phyloP scores from a whole-genome alignment of 31 red algal species.

The Odonthalia washingtoniensis region DNA sequence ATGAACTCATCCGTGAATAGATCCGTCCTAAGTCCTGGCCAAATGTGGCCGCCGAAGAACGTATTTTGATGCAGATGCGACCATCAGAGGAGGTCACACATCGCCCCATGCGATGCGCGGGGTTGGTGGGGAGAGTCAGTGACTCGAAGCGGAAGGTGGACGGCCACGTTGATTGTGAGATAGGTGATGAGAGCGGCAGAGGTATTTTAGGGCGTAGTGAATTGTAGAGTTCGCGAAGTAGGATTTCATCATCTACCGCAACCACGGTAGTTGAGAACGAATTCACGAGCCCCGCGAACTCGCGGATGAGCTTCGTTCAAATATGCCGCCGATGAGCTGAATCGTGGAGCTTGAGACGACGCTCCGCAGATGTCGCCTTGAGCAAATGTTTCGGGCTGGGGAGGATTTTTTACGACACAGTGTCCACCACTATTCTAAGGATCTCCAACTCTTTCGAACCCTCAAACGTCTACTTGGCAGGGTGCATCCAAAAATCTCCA shows the following conservation, averaged over 20 bases:
- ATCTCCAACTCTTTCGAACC: conserved; percentile 17
- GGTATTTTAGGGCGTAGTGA: no score
- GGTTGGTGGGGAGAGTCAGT: no score
- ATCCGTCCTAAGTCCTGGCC: not conserved
- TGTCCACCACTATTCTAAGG: conserved; percentile 38
- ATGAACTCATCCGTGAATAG: conserved; percentile 40
- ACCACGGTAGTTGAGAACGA: conserved; percentile 11
- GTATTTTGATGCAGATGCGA: not conserved
- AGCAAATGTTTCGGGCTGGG: not conserved
- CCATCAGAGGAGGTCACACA: conserved; percentile 6
- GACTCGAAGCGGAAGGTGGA: no score
- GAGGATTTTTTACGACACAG: not conserved
- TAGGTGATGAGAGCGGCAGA: no score
- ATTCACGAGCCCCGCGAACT: conserved; percentile 36
- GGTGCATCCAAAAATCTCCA: conserved; percentile 29
- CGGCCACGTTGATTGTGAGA: no score
- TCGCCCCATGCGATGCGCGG: not conserved
- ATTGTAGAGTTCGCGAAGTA: conserved; percentile 34
- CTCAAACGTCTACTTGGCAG: conserved; percentile 5
- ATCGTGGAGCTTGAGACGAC: conserved; percentile 7
- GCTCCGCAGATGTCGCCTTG: not conserved
- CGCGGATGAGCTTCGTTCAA: not conserved
- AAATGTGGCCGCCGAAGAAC: conserved; percentile 3
- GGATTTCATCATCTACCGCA: not conserved
- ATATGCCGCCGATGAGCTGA: conserved; percentile 9